These are phyloP conservation scores for Fusarium siculi DNA, from an alignment of 2,329 filamentous ascomycete genomes.

Conservation along the genomic window DNA sequence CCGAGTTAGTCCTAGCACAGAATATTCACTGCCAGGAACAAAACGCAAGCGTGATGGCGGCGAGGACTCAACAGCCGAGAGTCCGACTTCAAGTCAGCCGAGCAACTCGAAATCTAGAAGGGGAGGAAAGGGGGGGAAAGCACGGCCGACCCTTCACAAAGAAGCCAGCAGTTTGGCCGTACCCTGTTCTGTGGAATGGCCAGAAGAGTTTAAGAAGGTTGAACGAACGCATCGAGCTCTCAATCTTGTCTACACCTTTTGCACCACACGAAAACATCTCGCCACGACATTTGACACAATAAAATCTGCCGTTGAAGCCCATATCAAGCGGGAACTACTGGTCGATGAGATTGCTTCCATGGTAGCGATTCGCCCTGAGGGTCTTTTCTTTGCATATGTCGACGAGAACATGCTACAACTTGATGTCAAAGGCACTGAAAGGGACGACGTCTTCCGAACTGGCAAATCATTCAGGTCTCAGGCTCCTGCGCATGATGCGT, in stretches of 20 bases:
- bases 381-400: constrained; percentile 86
- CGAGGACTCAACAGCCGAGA: constrained; percentile 1
- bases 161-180: constrained; percentile 33
- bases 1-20: not conserved
- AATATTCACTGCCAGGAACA: not conserved
- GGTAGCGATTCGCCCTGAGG: constrained; percentile 78
- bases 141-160: constrained; percentile 26
- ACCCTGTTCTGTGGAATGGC: constrained; percentile 69
- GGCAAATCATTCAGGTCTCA: constrained; percentile 59
- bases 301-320: constrained; percentile 82
- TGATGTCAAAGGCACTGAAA: constrained; percentile 75
- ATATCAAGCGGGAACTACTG: constrained; percentile 76
- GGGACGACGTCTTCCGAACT: constrained; percentile 70
- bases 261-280: constrained; percentile 90
- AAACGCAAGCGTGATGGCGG: constrained; percentile 39
- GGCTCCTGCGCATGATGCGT: constrained; percentile 63
- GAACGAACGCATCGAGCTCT: constrained; percentile 83
- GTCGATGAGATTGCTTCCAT: constrained; percentile 86
- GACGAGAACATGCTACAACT: constrained; percentile 86
- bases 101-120: constrained; percentile 9
- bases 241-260: constrained; percentile 95
- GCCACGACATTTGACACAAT: constrained; percentile 93
- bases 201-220: constrained; percentile 76
- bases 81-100: constrained; percentile 17
- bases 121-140: constrained; percentile 3